A percentile compares a stretch with the other conserved stretches of the same genome.
These are phyloP conservation scores for Xanthoceras sorbifolium DNA, from an alignment of 345 rosid species.

Conservation along the genomic window DNA sequence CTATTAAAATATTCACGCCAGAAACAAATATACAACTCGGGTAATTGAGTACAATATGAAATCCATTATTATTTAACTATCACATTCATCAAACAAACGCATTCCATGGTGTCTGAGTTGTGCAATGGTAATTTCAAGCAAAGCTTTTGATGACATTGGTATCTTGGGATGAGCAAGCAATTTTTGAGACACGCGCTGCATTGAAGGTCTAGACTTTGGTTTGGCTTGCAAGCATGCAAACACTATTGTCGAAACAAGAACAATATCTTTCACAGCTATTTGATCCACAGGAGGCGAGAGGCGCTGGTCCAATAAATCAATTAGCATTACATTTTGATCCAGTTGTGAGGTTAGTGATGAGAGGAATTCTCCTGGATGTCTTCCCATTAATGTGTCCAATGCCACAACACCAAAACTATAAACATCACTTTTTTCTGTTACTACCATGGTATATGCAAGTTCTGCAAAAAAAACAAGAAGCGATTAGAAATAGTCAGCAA, in stretches of 20 bases:
- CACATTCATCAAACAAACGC: not conserved
- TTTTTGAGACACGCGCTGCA: conserved; percentile 16
- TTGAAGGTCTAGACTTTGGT: conserved; percentile 18
- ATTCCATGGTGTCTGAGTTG: not conserved
- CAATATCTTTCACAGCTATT: not conserved
- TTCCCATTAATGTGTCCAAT: conserved; percentile 9
- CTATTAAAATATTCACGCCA: no score
- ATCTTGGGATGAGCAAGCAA: not conserved
- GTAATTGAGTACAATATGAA: no score
- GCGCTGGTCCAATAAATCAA: conserved; percentile 15
- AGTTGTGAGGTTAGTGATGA: not conserved
- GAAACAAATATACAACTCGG: no score
- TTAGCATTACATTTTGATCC: not conserved
- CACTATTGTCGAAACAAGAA: not conserved
- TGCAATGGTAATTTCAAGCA: not conserved
- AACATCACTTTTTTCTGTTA: conserved; percentile 21
- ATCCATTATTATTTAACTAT: no score
- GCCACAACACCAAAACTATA: conserved; percentile 28
- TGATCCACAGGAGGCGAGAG: not conserved
- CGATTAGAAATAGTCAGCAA: no score
- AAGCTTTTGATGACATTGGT: not conserved
- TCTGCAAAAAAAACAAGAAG: no score
- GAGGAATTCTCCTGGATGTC: conserved; percentile 20
- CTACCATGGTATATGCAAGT: conserved; percentile 7
- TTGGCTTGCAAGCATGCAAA: conserved; percentile 19